Evolutionary conservation across 495 filamentous ascomycete species (phyloP).

Genomic region (Lasiosphaeris hirsuta): DNA sequence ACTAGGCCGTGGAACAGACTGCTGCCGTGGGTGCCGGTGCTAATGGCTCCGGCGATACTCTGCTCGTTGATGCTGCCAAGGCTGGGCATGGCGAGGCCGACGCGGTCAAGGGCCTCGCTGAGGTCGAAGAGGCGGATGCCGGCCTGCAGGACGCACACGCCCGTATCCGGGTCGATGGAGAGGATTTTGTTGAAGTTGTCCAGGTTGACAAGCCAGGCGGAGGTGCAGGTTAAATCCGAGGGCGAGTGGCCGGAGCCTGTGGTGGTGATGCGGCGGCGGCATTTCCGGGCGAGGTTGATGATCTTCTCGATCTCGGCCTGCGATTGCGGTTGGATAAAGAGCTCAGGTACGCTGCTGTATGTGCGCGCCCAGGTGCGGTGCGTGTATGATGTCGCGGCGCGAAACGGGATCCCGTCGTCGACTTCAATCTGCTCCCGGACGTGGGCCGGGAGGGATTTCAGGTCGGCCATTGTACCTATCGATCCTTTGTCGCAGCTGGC

Average conservation of each 20-base stretch:
- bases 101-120: constrained; percentile 61
- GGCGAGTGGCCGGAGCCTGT: constrained; percentile 90
- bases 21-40: constrained; percentile 90
- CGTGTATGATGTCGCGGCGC: constrained; percentile 61
- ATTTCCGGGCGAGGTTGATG: constrained; percentile 74
- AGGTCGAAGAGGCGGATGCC: constrained; percentile 79
- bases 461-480: constrained; percentile 14
- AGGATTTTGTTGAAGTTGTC: constrained; percentile 75
- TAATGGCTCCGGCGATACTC: constrained; percentile 87
- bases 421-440: constrained; percentile 20
- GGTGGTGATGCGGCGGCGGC: constrained; percentile 72
- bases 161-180: constrained; percentile 58
- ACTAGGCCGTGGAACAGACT: constrained; percentile 80
- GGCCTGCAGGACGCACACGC: constrained; percentile 71
- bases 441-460: constrained; percentile 18
- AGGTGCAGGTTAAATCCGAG: constrained; percentile 88
- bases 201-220: constrained; percentile 90
- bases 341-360: constrained; percentile 79
- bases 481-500: not conserved
- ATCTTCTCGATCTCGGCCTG: constrained; percentile 78
- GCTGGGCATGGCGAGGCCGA: constrained; percentile 79
- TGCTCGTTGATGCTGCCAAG: constrained; percentile 93
- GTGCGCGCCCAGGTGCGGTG: constrained; percentile 98
- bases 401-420: constrained; percentile 62
- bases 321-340: constrained; percentile 79